Percentiles rank a stretch among this genome's conserved stretches.
These are phyloP conservation scores for Smallanthus sonchifolius DNA, from an alignment of 129 eudicot species.

Conservation along the genomic window DNA sequence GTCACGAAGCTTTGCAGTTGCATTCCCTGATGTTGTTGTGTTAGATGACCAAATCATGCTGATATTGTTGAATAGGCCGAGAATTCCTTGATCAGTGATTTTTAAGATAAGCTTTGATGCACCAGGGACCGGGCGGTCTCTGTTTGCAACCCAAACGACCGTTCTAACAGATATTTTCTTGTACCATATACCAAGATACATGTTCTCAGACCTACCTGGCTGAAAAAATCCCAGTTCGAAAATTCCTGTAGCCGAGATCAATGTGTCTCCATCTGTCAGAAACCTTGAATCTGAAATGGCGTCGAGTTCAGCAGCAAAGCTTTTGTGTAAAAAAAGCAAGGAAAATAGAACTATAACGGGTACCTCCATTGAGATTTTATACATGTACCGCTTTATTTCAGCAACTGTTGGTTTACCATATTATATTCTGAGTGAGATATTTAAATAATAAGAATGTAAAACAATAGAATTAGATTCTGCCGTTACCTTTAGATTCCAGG, in stretches of 20 bases:
- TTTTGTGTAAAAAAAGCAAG: not conserved
- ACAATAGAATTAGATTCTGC: too few relatives aligned
- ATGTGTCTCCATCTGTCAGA: constrained; percentile 29
- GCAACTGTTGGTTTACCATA: too few relatives aligned
- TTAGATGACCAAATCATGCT: constrained; percentile 28
- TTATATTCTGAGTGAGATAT: not conserved
- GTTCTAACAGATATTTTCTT: constrained; percentile 14
- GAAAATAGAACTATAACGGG: not conserved
- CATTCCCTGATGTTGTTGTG: not conserved
- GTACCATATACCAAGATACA: constrained; percentile 29
- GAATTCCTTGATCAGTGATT: constrained; percentile 1
- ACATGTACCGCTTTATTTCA: not conserved
- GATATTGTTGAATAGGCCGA: constrained; percentile 5
- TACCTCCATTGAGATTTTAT: not conserved
- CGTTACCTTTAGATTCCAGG: too few relatives aligned
- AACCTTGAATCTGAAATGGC: constrained; percentile 6
- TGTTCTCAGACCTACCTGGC: constrained; percentile 21
- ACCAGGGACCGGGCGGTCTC: constrained; percentile 11
- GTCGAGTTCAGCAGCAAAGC: constrained; percentile 4
- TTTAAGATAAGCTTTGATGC: not conserved
- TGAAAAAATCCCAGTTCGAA: constrained; percentile 42
- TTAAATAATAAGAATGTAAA: too few relatives aligned
- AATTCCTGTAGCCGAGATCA: constrained; percentile 31
- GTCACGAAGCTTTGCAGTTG: constrained; percentile 17
- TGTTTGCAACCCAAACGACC: constrained; percentile 32